These are phyloP conservation scores for Komagataella pastoris DNA, from an alignment of 805 yeast species.

Conservation along the genomic window DNA sequence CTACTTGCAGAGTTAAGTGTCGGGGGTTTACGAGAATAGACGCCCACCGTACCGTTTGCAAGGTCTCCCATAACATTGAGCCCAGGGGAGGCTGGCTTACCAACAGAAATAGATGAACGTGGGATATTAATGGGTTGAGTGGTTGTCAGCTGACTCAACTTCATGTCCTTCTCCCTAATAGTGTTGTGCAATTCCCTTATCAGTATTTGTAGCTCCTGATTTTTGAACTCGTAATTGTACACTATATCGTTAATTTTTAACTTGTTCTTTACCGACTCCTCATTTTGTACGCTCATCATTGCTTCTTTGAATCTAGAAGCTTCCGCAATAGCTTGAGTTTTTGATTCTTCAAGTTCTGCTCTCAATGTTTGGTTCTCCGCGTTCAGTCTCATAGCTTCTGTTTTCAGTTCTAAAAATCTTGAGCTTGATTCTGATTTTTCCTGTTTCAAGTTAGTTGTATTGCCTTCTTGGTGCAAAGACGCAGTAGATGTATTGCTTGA, in stretches of 20 bases:
- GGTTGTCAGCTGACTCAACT: slow-evolving; percentile 7
- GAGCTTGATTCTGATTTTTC: background rate
- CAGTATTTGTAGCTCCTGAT: slow-evolving; percentile 2
- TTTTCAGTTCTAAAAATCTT: background rate
- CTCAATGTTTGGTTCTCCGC: background rate
- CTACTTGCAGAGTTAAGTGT: background rate
- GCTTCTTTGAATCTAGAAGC: background rate
- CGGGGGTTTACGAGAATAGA: background rate
- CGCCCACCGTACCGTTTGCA: background rate
- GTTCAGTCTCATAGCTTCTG: background rate
- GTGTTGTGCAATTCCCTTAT: slow-evolving; percentile 5
- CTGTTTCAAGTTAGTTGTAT: no score
- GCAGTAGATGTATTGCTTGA: background rate
- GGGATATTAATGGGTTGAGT: slow-evolving; percentile 14
- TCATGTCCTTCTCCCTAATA: slow-evolving; percentile 7
- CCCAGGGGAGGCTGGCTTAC: background rate
- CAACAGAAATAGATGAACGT: background rate
- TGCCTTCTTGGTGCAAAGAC: background rate
- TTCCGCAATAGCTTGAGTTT: background rate
- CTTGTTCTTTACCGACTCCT: background rate
- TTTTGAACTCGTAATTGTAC: slow-evolving; percentile 5
- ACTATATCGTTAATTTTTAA: background rate
- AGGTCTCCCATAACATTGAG: background rate
- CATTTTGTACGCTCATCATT: background rate
- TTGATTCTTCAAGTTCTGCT: background rate